Base-by-base conservation (phyloP, 2,329 filamentous ascomycete species). In the Dactylellina parvicollis region DNA sequence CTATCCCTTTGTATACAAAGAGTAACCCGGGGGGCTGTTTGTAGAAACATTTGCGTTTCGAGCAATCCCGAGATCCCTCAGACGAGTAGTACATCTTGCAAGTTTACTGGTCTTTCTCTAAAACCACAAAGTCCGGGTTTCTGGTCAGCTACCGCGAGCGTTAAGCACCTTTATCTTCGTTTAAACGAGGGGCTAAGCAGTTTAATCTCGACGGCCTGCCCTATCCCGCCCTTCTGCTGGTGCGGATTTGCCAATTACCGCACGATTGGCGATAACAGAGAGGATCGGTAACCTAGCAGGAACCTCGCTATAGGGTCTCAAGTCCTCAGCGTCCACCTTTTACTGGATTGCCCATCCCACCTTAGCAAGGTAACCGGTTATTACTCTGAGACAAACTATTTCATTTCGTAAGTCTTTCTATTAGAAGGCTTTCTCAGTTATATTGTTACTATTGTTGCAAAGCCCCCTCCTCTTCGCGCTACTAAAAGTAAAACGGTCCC, bases 351-450 rank as follows among this genome's bases (percentile, higher is more conserved):
- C 69, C 28, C 52, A 60, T 73, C 60, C 69, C 69, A 73, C 69
- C 69, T 66, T 62, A 73, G 47, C 69, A 60, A 73, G 69, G 69
- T 61, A 55, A 46, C 47, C 60, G 28, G 49, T 64, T 73, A 73
- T 73, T 73, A 73, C 60, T 73, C 60, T 73, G 69, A 73, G 69
- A 73, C 69, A 73, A 32, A 59, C 59, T 66, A 66, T 61, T 66
- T 66, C 60, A 66, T 73, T 65, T 73, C 30, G 69, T 73, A 66
- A 60, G 60, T 73, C 24, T 44, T 60, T 73, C 60, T 73, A 66
- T 73, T 61, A 73, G 59, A 60, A 65, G 50, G 54, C 60, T 72
- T 60, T 32, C 38, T 26, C 16, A 18, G 59, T 59, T 30, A 16
- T 73, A 65, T 66, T 66, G 36, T 54, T 57, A 66, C 50, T 70